A percentile compares a stretch with the other conserved stretches of the same genome.
Conservation (phyloP, 306 rosid genomes). For the Acacia melanoxylon region DNA sequence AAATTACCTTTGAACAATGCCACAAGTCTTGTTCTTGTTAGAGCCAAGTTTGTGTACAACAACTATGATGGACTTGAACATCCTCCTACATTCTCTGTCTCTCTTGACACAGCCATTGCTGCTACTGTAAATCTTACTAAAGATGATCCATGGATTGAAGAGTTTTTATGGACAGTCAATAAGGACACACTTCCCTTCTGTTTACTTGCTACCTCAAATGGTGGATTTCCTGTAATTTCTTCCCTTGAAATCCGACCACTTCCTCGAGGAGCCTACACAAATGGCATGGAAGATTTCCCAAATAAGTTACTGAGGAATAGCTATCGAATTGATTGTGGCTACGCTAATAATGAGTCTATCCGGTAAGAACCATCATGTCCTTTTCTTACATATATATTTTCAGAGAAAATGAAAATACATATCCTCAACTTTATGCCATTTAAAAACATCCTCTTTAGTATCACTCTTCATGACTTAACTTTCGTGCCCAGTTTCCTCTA, state of each 20-base stretch:
- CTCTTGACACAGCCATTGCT: conserved; percentile 77
- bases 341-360: conserved; percentile 50
- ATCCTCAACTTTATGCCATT: background rate
- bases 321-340: conserved; percentile 78
- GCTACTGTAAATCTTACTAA: conserved; percentile 51
- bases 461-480: background rate
- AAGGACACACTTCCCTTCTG: conserved; percentile 65
- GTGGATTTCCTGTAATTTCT: conserved; percentile 76
- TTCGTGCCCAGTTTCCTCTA: background rate
- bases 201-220: conserved; percentile 48
- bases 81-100: conserved; percentile 77
- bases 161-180: conserved; percentile 68
- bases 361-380: conserved; percentile 45
- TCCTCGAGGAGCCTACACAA: conserved; percentile 70
- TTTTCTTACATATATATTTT: background rate
- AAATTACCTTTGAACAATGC: conserved; percentile 50
- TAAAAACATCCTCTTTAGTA: background rate
- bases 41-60: conserved; percentile 73
- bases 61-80: conserved; percentile 72
- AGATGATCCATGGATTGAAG: conserved; percentile 78
- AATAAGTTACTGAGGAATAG: conserved; percentile 64
- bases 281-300: conserved; percentile 53
- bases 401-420: background rate
- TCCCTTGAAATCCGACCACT: conserved; percentile 81
- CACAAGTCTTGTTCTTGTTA: conserved; percentile 66